Conservation (phyloP, 208 protist genomes). For the Vickermania spadyakhi region DNA sequence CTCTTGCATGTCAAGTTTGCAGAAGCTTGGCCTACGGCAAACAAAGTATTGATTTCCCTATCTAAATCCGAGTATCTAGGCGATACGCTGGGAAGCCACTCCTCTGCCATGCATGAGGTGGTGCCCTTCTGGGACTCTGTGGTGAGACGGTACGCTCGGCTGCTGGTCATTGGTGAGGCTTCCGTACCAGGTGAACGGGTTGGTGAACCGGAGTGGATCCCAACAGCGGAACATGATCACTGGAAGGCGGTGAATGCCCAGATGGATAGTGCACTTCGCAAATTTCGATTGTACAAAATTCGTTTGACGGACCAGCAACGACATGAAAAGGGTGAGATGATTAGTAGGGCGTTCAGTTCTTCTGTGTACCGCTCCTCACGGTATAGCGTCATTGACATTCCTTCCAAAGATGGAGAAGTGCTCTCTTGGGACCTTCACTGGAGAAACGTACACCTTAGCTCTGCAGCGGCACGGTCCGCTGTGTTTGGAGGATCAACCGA, state of each 20-base stretch:
- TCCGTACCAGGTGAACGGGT: slow-evolving; percentile 6
- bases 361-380: background rate
- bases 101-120: background rate
- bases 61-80: slow-evolving; percentile 45
- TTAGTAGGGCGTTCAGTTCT: slow-evolving; percentile 52
- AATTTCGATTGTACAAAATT: slow-evolving; percentile 33
- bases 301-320: slow-evolving; percentile 70
- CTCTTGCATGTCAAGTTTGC: slow-evolving; percentile 77
- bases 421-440: slow-evolving; percentile 50
- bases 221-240: background rate
- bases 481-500: slow-evolving; percentile 41
- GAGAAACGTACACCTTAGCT: slow-evolving; percentile 1
- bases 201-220: background rate
- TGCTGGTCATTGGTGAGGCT: slow-evolving; percentile 62
- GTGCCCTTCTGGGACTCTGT: slow-evolving; percentile 58
- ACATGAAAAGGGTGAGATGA: slow-evolving; percentile 64
- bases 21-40: slow-evolving; percentile 52
- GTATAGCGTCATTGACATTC: slow-evolving; percentile 28
- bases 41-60: slow-evolving; percentile 44
- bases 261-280: slow-evolving; percentile 1
- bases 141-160: slow-evolving; percentile 48
- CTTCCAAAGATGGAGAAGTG: slow-evolving; percentile 42
- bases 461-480: slow-evolving; percentile 6
- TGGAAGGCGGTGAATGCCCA: background rate
- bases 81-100: slow-evolving; percentile 2